phyloP scores from a whole-genome alignment of 352 stramenopile genomes.

The Phytophthora aleatoria region DNA sequence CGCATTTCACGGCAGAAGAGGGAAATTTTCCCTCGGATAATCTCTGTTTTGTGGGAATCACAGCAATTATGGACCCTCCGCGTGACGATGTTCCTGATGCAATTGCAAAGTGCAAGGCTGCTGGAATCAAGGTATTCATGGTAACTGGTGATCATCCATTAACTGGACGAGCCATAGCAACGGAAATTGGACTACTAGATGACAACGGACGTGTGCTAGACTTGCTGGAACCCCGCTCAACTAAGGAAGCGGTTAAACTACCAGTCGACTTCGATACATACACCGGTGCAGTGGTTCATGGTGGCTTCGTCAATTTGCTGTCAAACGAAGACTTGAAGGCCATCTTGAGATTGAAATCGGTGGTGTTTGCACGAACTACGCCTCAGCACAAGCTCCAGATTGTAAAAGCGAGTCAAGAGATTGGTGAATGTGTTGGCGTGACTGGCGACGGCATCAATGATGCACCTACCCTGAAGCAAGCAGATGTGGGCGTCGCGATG shows the following conservation, averaged over 20 bases:
- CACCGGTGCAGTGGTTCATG: conserved; percentile 72
- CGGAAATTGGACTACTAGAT: conserved; percentile 84
- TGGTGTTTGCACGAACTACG: conserved; percentile 95
- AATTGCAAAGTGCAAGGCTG: conserved; percentile 76
- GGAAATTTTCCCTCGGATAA: conserved; percentile 41
- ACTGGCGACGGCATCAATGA: conserved; percentile 85
- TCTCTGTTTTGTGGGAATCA: conserved; percentile 88
- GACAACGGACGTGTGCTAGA: conserved; percentile 35
- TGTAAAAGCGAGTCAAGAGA: conserved; percentile 23
- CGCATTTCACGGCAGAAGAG: conserved; percentile 40
- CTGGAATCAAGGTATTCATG: conserved; percentile 93
- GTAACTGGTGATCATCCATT: conserved; percentile 91
- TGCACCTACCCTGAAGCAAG: conserved; percentile 68
- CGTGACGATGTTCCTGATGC: conserved; percentile 72
- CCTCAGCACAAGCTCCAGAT: conserved; percentile 41
- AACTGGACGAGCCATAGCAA: conserved; percentile 81
- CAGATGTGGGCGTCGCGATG: conserved; percentile 97
- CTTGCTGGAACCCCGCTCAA: conserved; percentile 8
- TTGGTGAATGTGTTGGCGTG: conserved; percentile 57
- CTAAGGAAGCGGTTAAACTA: conserved; percentile 1
- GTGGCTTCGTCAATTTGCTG: conserved; percentile 37
- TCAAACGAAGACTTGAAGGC: conserved; percentile 37
- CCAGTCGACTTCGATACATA: conserved; percentile 37
- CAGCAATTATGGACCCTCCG: conserved; percentile 94
- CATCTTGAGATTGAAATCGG: conserved; percentile 49